Evolutionary conservation across 352 stramenopile species (phyloP).

Genomic region (Phytopythium oedochilum): DNA sequence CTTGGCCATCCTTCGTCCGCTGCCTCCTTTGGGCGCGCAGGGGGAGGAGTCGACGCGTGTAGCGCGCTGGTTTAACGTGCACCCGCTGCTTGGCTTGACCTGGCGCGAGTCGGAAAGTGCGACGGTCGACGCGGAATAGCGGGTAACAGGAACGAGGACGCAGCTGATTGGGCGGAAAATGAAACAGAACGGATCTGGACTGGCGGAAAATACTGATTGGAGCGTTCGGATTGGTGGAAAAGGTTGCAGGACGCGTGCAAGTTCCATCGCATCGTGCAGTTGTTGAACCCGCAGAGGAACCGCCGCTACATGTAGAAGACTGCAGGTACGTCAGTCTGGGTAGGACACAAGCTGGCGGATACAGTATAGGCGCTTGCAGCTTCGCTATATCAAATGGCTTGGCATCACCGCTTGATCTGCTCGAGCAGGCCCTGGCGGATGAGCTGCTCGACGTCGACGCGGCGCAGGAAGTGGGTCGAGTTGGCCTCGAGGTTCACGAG

Average conservation of each 20-base stretch:
- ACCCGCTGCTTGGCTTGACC: not conserved
- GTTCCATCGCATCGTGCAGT: not conserved
- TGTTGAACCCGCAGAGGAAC: no score
- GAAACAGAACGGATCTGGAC: conserved; percentile 5
- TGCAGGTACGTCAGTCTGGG: no score
- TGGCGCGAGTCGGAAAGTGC: not conserved
- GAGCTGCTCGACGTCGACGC: conserved; percentile 81
- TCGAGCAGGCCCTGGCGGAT: conserved; percentile 82
- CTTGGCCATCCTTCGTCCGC: no score
- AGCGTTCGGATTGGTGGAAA: not conserved
- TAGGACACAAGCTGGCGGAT: not conserved
- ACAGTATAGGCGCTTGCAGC: not conserved
- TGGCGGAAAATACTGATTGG: conserved; percentile 6
- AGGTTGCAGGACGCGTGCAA: conserved; percentile 1
- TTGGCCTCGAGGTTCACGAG: conserved; percentile 84
- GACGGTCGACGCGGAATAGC: not conserved
- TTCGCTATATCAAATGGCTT: not conserved
- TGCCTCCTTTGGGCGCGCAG: no score
- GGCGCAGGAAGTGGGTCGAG: conserved; percentile 86
- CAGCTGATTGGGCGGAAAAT: conserved; percentile 13
- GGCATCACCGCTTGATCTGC: conserved; percentile 63
- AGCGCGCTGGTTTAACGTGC: not conserved
- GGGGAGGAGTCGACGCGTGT: not conserved
- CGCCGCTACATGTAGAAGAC: no score
- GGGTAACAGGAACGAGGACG: not conserved